phyloP scores from a whole-genome alignment of 371 early-diverging fungal species.

The Batrachochytrium dendrobatidis region DNA sequence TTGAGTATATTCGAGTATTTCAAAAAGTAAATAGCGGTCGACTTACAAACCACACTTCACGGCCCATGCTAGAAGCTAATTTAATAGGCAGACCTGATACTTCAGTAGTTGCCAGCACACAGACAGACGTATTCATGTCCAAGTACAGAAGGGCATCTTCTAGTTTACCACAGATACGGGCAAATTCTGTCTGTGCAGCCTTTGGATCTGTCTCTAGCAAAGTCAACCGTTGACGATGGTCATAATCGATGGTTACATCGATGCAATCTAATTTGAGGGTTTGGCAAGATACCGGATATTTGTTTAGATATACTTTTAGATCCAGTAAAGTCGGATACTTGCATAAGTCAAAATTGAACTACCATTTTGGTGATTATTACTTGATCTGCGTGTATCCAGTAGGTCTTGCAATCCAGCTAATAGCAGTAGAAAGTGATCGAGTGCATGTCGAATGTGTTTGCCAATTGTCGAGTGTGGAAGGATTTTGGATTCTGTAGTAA shows the following conservation, averaged over 20 bases:
- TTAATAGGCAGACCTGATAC: background rate
- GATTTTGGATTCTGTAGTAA: conserved; percentile 41
- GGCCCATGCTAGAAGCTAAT: background rate
- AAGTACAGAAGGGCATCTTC: background rate
- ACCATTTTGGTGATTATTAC: background rate
- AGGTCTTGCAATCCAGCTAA: background rate
- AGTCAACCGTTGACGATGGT: background rate
- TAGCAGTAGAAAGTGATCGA: conserved; percentile 22
- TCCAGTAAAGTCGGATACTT: background rate
- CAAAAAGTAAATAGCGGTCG: background rate
- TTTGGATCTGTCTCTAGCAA: background rate
- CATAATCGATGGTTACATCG: background rate
- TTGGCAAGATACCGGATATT: too few relatives aligned
- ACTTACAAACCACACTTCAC: conserved; percentile 2
- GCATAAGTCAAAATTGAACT: background rate
- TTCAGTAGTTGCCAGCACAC: background rate
- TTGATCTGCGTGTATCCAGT: background rate
- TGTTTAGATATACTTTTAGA: background rate
- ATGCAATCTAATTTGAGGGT: too few relatives aligned
- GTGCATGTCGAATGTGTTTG: conserved; percentile 53
- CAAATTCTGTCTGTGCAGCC: background rate
- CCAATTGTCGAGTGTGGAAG: conserved; percentile 59
- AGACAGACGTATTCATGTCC: background rate
- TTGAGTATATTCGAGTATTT: background rate
- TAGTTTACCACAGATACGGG: background rate